Conservation (phyloP, 108 stramenopile species). For the Skeletonema costatum region DNA sequence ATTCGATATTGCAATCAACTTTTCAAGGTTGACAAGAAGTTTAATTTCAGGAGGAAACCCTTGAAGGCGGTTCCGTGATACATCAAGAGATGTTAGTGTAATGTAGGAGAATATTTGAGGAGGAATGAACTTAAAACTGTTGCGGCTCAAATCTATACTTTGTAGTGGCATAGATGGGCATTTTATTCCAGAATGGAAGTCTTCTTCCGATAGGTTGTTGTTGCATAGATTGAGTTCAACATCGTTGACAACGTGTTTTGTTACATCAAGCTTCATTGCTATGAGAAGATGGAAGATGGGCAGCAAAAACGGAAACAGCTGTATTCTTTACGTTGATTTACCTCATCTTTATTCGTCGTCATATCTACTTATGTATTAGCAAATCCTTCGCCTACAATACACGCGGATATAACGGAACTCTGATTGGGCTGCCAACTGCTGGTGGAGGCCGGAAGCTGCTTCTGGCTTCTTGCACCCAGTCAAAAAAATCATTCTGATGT, state of each 20-base stretch:
- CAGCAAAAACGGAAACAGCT: not conserved
- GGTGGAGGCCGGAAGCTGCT: no score
- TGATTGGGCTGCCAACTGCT: no score
- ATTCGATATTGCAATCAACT: conserved; percentile 47
- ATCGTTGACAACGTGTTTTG: not conserved
- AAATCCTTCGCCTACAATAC: no score
- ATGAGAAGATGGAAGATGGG: not conserved
- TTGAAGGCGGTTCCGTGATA: conserved; percentile 47
- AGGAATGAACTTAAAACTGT: conserved; percentile 37
- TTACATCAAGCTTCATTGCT: not conserved
- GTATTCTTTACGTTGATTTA: not conserved
- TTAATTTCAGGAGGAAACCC: conserved; percentile 44
- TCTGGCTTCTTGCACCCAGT: no score
- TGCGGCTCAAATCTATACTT: conserved; percentile 50
- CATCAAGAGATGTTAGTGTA: conserved; percentile 36
- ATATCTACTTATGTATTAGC: not conserved
- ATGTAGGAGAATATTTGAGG: conserved; percentile 22
- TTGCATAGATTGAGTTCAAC: not conserved
- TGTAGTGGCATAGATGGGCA: not conserved
- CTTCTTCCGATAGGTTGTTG: not conserved
- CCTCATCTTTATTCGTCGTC: not conserved
- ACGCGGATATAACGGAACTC: no score
- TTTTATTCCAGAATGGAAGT: not conserved
- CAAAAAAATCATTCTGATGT: no score
- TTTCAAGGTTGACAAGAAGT: conserved; percentile 29